These are phyloP conservation scores for Brassica cretica DNA, from an alignment of 345 rosid genomes.

Conservation along the genomic window DNA sequence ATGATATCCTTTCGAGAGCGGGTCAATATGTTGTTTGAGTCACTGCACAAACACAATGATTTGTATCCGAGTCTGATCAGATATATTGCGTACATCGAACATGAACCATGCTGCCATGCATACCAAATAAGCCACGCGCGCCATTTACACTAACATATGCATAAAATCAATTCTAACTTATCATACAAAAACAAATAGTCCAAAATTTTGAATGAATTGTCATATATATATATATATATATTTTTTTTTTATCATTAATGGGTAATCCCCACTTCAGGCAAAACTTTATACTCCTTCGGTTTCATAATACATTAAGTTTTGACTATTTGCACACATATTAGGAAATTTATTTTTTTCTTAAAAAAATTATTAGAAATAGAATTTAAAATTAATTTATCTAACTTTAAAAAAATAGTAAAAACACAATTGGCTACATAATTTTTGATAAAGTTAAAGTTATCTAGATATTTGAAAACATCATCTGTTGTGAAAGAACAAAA, in stretches of 20 bases:
- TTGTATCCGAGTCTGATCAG: constrained; percentile 25
- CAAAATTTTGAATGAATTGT: neutral
- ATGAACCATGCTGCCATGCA: neutral
- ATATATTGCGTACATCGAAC: neutral
- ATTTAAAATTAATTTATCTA: too few relatives aligned
- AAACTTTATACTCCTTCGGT: too few relatives aligned
- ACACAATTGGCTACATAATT: too few relatives aligned
- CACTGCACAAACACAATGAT: constrained; percentile 22
- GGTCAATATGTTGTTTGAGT: constrained; percentile 25
- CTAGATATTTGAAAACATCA: too few relatives aligned
- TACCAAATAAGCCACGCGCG: neutral
- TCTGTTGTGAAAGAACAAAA: too few relatives aligned
- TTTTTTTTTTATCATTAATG: neutral
- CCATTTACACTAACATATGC: neutral
- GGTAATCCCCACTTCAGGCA: neutral
- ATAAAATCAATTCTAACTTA: neutral
- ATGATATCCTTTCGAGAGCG: neutral
- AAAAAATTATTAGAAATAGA: too few relatives aligned
- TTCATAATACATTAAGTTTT: too few relatives aligned
- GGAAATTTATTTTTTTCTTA: too few relatives aligned
- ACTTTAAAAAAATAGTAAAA: too few relatives aligned
- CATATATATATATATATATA: neutral
- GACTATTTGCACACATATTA: too few relatives aligned
- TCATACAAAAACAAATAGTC: neutral
- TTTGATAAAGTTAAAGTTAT: too few relatives aligned